Percentiles rank a stretch among this genome's conserved stretches.
These are phyloP conservation scores for Coix lacrymajobi DNA, from an alignment of 176 grass and related monocot species.

Conservation along the genomic window DNA sequence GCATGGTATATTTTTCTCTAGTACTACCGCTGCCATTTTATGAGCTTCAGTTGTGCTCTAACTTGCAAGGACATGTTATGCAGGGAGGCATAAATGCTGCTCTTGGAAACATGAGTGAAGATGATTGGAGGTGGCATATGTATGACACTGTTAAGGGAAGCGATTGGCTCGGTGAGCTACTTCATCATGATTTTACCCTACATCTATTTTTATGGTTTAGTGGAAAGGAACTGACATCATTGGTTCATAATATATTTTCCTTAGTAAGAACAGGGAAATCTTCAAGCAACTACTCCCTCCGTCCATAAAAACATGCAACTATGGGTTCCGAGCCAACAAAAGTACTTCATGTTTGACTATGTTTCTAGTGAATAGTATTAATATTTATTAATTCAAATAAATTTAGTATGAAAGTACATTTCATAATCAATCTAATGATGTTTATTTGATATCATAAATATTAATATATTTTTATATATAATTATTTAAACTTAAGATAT, in stretches of 20 bases:
- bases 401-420: no score
- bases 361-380: no score
- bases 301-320: no score
- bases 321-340: no score
- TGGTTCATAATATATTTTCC: not conserved
- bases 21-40: not conserved
- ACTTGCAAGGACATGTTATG: not conserved
- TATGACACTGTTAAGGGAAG: constrained; percentile 99
- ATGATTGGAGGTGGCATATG: constrained; percentile 99
- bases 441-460: no score
- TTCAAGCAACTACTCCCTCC: not conserved
- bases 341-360: no score
- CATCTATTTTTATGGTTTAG: not conserved
- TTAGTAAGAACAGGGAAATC: not conserved
- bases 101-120: constrained; percentile 94
- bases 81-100: constrained; percentile 98
- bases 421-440: no score
- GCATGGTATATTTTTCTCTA: not conserved
- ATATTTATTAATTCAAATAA: no score
- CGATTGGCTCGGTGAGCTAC: constrained; percentile 81
- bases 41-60: constrained; percentile 2
- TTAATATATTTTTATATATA: no score
- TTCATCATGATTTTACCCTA: not conserved
- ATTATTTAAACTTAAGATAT: no score
- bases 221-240: not conserved